Evolutionary conservation across 371 early-diverging fungal species (phyloP).

Genomic region (Apophysomyces elegans): DNA sequence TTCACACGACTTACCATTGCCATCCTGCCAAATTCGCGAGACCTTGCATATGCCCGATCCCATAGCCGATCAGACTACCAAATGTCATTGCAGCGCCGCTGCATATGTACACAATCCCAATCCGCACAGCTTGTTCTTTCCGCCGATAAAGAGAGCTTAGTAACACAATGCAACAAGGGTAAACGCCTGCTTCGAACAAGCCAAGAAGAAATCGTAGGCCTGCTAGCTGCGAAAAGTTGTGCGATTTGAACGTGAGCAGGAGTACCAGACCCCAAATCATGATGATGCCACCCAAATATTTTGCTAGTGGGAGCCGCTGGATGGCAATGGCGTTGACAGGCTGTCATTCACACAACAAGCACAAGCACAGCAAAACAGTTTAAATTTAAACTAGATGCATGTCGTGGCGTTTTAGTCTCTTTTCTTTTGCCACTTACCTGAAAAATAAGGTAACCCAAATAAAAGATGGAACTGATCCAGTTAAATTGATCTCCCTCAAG

Average conservation of each 20-base stretch:
- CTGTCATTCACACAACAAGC: slow-evolving; percentile 14
- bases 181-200: slow-evolving; percentile 37
- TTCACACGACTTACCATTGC: slow-evolving; percentile 18
- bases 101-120: slow-evolving; percentile 23
- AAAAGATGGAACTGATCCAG: slow-evolving; percentile 40
- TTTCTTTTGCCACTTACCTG: slow-evolving; percentile 28
- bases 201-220: slow-evolving; percentile 34
- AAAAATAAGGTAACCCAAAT: slow-evolving; percentile 38
- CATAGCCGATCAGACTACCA: slow-evolving; percentile 63
- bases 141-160: slow-evolving; percentile 34
- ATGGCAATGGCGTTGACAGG: slow-evolving; percentile 36
- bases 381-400: slow-evolving; percentile 1
- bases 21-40: slow-evolving; percentile 19
- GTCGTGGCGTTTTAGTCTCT: too few species aligned
- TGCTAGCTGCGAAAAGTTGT: slow-evolving; percentile 34
- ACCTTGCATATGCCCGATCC: slow-evolving; percentile 37
- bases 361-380: not conserved
- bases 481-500: slow-evolving; percentile 29
- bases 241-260: not conserved
- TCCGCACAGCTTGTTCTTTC: slow-evolving; percentile 30
- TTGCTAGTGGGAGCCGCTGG: slow-evolving; percentile 34
- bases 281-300: slow-evolving; percentile 32
- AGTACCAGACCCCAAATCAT: slow-evolving; percentile 38
- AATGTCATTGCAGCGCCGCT: slow-evolving; percentile 42
- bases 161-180: slow-evolving; percentile 33